phyloP scores from a whole-genome alignment of 177 flowering plant species.

The Vitis hybrid region DNA sequence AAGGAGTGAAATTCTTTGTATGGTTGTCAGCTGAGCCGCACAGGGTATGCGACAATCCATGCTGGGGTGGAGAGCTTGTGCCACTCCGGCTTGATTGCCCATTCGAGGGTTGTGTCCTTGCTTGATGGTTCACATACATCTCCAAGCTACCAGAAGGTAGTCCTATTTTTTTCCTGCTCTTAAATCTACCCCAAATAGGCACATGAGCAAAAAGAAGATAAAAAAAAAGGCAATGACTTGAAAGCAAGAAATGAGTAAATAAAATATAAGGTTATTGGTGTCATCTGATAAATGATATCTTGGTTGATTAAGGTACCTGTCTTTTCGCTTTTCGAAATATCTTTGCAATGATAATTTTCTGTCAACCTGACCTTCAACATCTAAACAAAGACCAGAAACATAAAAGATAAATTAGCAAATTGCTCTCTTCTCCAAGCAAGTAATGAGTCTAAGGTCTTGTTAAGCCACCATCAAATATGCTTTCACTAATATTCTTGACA shows the following conservation, averaged over 20 bases:
- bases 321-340: slow-evolving; percentile 82
- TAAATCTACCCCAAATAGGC: slow-evolving; percentile 56
- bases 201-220: slow-evolving; percentile 6
- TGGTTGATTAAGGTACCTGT: slow-evolving; percentile 47
- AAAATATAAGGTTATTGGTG: not conserved
- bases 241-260: not conserved
- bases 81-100: slow-evolving; percentile 41
- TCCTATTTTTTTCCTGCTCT: slow-evolving; percentile 46
- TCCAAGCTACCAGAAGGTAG: slow-evolving; percentile 42
- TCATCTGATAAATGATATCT: not conserved
- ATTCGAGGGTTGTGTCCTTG: slow-evolving; percentile 31
- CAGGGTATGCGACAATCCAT: slow-evolving; percentile 36
- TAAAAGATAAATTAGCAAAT: not conserved
- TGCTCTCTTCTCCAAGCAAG: not conserved
- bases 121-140: slow-evolving; percentile 50
- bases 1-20: slow-evolving; percentile 21
- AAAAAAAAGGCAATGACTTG: slow-evolving; percentile 3
- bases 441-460: not conserved
- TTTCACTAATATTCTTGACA: no score
- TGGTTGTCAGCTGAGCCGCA: slow-evolving; percentile 34
- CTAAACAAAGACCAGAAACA: slow-evolving; percentile 13
- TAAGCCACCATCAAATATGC: no score
- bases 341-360: slow-evolving; percentile 76
- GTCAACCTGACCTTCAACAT: slow-evolving; percentile 54
- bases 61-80: slow-evolving; percentile 46